These are phyloP conservation scores for Jimgerdemannia lactiflua DNA, from an alignment of 192 early-diverging fungal species.

Conservation along the genomic window DNA sequence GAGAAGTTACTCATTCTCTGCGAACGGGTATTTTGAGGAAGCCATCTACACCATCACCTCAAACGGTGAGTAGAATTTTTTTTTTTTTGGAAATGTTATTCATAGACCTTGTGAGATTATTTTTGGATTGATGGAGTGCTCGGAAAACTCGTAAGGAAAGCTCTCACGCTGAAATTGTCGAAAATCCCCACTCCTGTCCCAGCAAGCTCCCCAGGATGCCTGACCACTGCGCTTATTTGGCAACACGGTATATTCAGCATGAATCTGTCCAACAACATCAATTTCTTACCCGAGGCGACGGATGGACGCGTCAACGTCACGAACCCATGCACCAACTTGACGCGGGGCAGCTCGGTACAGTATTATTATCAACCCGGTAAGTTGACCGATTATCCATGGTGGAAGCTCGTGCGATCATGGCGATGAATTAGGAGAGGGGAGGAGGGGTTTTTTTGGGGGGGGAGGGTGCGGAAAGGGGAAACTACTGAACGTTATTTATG, in stretches of 20 bases:
- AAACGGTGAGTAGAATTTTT: conserved; percentile 5
- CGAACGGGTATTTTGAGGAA: conserved; percentile 17
- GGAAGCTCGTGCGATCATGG: background rate
- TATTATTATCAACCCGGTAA: conserved; percentile 12
- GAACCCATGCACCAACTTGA: conserved; percentile 7
- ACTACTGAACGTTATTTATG: too few relatives aligned
- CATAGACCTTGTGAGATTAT: background rate
- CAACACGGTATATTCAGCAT: conserved; percentile 13
- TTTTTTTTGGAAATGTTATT: background rate
- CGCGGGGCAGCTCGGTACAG: conserved; percentile 5
- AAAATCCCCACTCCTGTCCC: background rate
- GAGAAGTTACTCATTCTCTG: conserved; percentile 1
- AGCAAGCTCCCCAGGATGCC: conserved; percentile 15
- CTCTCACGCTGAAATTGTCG: background rate
- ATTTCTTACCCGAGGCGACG: conserved; percentile 2
- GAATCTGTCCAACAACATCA: conserved; percentile 9
- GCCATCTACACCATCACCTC: conserved; percentile 7
- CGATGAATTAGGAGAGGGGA: too few relatives aligned
- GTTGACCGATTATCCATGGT: background rate
- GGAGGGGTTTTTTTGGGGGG: too few relatives aligned
- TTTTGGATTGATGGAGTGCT: background rate
- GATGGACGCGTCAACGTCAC: conserved; percentile 13
- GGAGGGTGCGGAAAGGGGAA: too few relatives aligned
- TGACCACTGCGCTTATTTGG: conserved; percentile 9
- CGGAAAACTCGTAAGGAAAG: too few relatives aligned